These are phyloP conservation scores for Fistulina hepatica DNA, from an alignment of 1,284 basidiomycete genomes.

Conservation along the genomic window DNA sequence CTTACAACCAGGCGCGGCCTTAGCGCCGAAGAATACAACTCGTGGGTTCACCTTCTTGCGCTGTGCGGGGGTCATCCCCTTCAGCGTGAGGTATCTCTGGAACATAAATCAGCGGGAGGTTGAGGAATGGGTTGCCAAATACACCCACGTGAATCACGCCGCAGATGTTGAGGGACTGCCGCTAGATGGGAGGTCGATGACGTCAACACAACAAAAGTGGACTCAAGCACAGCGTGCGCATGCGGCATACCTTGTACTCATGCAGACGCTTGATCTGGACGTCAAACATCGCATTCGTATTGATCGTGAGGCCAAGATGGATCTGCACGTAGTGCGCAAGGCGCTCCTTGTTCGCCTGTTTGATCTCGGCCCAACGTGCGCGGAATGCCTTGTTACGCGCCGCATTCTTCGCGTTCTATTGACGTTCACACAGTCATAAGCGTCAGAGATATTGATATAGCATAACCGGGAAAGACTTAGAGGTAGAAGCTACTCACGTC, in stretches of 20 bases:
- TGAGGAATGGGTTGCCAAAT: neutral
- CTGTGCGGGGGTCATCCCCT: constrained; percentile 65
- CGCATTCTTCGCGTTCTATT: too few species aligned
- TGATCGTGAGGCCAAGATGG: constrained; percentile 64
- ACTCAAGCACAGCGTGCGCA: neutral
- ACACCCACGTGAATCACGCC: constrained; percentile 70
- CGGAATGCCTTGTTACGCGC: too few species aligned
- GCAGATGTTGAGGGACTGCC: constrained; percentile 78
- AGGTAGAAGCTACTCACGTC: too few species aligned
- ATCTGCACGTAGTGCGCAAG: constrained; percentile 68
- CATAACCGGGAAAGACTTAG: too few species aligned
- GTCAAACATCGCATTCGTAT: constrained; percentile 80
- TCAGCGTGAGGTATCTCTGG: constrained; percentile 73
- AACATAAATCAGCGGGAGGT: constrained; percentile 8
- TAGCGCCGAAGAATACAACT: constrained; percentile 86
- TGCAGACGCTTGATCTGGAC: constrained; percentile 87
- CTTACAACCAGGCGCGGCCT: constrained; percentile 76
- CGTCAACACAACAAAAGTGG: constrained; percentile 1
- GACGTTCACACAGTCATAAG: too few species aligned
- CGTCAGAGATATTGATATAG: too few species aligned
- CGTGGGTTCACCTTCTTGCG: constrained; percentile 72
- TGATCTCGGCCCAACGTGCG: constrained; percentile 71
- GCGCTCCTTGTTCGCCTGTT: constrained; percentile 79
- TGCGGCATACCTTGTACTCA: constrained; percentile 65
- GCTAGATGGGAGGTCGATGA: constrained; percentile 40